Percentiles rank a stretch among this genome's conserved stretches.
Evolutionary conservation across 2,329 filamentous ascomycete genomes (phyloP).

Genomic region (Fusarium sp.): DNA sequence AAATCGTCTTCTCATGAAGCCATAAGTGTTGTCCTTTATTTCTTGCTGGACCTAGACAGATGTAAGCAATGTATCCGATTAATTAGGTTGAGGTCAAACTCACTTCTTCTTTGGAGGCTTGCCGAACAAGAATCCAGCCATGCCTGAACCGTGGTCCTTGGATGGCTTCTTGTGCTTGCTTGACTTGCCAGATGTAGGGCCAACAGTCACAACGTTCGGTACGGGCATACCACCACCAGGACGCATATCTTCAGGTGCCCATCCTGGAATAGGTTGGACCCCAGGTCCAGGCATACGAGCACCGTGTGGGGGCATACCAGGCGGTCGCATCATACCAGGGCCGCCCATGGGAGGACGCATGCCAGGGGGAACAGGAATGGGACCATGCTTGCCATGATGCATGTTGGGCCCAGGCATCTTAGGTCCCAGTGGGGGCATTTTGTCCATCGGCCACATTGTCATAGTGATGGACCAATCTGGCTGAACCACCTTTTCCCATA

Average conservation of each 20-base stretch:
- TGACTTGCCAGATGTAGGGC: conserved; percentile 25
- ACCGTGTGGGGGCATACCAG: conserved; percentile 8
- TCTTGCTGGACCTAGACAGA: conserved; percentile 37
- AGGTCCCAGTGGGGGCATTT: conserved; percentile 47
- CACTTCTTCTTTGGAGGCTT: conserved; percentile 50
- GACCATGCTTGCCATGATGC: conserved; percentile 27
- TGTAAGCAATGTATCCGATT: conserved; percentile 11
- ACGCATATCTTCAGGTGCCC: conserved; percentile 19
- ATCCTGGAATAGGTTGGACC: conserved; percentile 38
- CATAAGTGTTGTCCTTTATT: conserved; percentile 27
- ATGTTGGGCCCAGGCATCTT: conserved; percentile 35
- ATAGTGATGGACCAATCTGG: conserved; percentile 71
- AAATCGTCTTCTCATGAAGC: conserved; percentile 36
- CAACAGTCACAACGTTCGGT: conserved; percentile 42
- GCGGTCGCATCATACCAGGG: conserved; percentile 23
- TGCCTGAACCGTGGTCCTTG: conserved; percentile 20
- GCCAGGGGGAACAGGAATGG: conserved; percentile 14
- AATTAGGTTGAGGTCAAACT: conserved; percentile 7
- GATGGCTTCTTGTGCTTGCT: conserved; percentile 42
- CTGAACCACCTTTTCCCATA: conserved; percentile 85
- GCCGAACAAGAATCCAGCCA: conserved; percentile 45
- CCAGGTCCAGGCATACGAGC: conserved; percentile 17
- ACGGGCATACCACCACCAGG: conserved; percentile 2
- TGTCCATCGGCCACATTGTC: conserved; percentile 70
- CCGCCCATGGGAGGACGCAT: conserved; percentile 1